A percentile compares a stretch with the other conserved stretches of the same genome.
Conservation (phyloP, 2,329 filamentous ascomycete species). For the Colletotrichum incanum region DNA sequence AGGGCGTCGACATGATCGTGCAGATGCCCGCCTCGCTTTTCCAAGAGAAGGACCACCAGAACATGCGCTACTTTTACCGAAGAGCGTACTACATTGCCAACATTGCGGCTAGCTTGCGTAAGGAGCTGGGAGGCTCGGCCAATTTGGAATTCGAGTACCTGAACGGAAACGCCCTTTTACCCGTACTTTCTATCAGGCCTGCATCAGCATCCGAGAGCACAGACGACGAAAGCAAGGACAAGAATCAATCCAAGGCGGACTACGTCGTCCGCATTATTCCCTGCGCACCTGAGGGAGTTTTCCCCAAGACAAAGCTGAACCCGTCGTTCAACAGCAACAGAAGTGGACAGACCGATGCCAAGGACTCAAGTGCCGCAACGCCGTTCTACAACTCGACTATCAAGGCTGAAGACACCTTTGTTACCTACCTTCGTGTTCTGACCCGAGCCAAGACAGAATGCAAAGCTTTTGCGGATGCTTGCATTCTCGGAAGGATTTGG, state of each 20-base stretch:
- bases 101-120: conserved; percentile 79
- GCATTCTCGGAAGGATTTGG: conserved; percentile 90
- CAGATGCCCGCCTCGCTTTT: conserved; percentile 87
- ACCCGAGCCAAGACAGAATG: conserved; percentile 79
- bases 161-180: conserved; percentile 83
- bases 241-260: conserved; percentile 52
- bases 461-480: conserved; percentile 84
- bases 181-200: conserved; percentile 70
- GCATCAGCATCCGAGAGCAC: conserved; percentile 47
- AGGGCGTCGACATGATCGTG: conserved; percentile 86
- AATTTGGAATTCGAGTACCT: conserved; percentile 76
- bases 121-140: conserved; percentile 67
- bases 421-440: conserved; percentile 82
- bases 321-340: conserved; percentile 81
- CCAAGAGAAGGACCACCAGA: conserved; percentile 94
- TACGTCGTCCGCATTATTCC: conserved; percentile 84
- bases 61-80: conserved; percentile 95
- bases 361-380: conserved; percentile 67
- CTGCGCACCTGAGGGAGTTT: conserved; percentile 78
- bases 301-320: conserved; percentile 79
- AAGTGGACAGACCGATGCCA: conserved; percentile 61
- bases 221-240: conserved; percentile 43
- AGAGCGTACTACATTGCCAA: conserved; percentile 92
- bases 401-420: conserved; percentile 81
- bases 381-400: conserved; percentile 93